A percentile compares a stretch with the other conserved stretches of the same genome.
These are phyloP conservation scores for Backusella tuberculispora DNA, from an alignment of 192 early-diverging fungal genomes.

Conservation along the genomic window DNA sequence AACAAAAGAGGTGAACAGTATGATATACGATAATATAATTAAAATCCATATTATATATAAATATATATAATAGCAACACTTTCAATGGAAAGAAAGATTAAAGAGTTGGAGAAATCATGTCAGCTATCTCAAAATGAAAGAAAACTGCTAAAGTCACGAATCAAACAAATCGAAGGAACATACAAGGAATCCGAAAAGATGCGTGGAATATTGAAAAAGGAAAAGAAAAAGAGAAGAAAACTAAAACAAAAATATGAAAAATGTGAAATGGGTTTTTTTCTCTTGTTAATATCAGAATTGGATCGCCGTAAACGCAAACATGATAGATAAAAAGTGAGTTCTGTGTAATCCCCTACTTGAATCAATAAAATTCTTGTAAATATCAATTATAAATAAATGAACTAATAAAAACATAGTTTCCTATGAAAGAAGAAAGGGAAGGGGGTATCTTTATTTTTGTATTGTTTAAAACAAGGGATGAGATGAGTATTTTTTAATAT, in stretches of 20 bases:
- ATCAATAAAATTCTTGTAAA: no score
- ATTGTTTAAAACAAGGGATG: background rate
- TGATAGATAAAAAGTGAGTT: no score
- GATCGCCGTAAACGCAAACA: background rate
- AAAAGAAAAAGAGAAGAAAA: background rate
- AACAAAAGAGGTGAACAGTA: background rate
- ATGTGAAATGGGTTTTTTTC: background rate
- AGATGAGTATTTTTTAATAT: background rate
- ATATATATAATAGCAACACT: background rate
- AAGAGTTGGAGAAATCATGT: background rate
- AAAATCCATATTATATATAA: no score
- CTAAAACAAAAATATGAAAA: background rate
- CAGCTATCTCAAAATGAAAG: background rate
- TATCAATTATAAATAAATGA: no score
- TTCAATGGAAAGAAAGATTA: background rate
- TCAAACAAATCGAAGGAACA: background rate
- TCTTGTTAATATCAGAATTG: background rate
- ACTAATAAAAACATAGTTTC: no score
- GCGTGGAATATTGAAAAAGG: background rate
- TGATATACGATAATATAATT: background rate
- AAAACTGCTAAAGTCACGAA: background rate
- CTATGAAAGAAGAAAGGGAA: no score
- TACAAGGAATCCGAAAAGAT: background rate
- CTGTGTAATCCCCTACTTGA: background rate
- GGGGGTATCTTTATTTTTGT: constrained; percentile 3